Percentiles rank a stretch among this genome's conserved stretches.
Conservation (phyloP, 2,329 filamentous ascomycete species). For the Alternaria conjuncta region DNA sequence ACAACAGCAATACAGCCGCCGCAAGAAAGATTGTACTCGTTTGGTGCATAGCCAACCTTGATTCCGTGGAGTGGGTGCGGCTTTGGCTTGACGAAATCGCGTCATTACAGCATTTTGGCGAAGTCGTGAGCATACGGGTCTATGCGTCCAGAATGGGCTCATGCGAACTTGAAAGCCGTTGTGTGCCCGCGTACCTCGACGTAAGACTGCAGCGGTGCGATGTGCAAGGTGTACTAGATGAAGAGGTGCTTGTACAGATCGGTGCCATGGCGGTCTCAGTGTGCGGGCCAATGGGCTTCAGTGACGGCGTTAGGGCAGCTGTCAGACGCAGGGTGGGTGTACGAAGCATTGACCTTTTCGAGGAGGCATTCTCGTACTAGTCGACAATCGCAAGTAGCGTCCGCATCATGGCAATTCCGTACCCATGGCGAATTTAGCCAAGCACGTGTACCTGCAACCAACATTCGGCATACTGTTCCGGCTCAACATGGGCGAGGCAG, state of each 20-base stretch:
- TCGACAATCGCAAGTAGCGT: not conserved
- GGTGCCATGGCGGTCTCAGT: constrained; percentile 87
- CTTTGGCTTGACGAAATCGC: constrained; percentile 86
- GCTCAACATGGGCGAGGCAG: not conserved
- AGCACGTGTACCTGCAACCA: not conserved
- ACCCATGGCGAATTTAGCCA: not conserved
- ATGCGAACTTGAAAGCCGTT: constrained; percentile 71
- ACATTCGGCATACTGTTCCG: not conserved
- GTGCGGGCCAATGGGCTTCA: constrained; percentile 73
- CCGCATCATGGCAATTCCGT: not conserved
- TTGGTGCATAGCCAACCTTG: constrained; percentile 85
- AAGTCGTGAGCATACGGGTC: constrained; percentile 82
- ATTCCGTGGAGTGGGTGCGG: constrained; percentile 86
- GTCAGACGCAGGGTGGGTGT: constrained; percentile 67
- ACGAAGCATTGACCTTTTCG: constrained; percentile 73
- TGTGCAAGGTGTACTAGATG: constrained; percentile 72
- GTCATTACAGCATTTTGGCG: constrained; percentile 74
- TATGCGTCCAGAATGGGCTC: constrained; percentile 85
- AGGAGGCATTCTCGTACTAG: constrained; percentile 72
- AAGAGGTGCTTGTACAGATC: constrained; percentile 77
- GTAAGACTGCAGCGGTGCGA: constrained; percentile 86
- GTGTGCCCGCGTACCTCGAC: constrained; percentile 63
- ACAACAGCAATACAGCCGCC: constrained; percentile 72
- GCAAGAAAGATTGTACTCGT: constrained; percentile 79
- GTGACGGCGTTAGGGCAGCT: constrained; percentile 72